A percentile compares a stretch with the other conserved stretches of the same genome.
Evolutionary conservation across 1,284 basidiomycete species (phyloP).

Genomic region (Exsudoporus floridanus): DNA sequence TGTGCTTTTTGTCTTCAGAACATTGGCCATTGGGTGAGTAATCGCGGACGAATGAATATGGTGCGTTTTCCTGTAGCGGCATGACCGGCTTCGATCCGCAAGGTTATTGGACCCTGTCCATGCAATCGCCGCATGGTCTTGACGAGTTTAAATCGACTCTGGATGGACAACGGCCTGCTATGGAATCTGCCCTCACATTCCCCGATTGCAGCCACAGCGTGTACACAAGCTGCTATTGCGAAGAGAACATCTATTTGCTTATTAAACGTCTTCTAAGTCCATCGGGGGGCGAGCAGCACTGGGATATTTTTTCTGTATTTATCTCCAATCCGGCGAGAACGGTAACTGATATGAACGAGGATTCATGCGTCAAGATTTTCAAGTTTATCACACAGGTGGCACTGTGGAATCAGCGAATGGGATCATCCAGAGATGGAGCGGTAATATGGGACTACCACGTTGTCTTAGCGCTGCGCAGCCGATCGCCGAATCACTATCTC

Average conservation of each 20-base stretch:
- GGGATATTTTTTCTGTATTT: slow-evolving; percentile 60
- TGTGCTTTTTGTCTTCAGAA: slow-evolving; percentile 4
- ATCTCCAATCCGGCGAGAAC: slow-evolving; percentile 62
- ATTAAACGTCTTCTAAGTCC: slow-evolving; percentile 43
- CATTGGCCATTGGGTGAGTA: not conserved
- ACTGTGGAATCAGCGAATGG: slow-evolving; percentile 60
- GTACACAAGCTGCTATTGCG: slow-evolving; percentile 49
- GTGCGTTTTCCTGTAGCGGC: too few species aligned
- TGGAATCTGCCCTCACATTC: slow-evolving; percentile 17
- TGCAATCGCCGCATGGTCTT: slow-evolving; percentile 1
- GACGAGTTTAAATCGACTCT: not conserved
- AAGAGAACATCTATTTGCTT: slow-evolving; percentile 72
- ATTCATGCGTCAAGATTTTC: not conserved
- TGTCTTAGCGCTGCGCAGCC: slow-evolving; percentile 48
- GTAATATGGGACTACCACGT: slow-evolving; percentile 81
- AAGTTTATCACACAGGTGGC: slow-evolving; percentile 47
- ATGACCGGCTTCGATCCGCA: slow-evolving; percentile 5
- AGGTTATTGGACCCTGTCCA: slow-evolving; percentile 4
- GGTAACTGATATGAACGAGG: slow-evolving; percentile 38
- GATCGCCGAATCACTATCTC: slow-evolving; percentile 2
- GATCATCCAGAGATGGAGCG: slow-evolving; percentile 33
- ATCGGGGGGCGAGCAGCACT: slow-evolving; percentile 32
- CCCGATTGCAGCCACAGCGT: slow-evolving; percentile 15
- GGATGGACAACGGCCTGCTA: slow-evolving; percentile 24
- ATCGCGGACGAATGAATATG: not conserved